Conservation (phyloP, 2,329 filamentous ascomycete genomes). For the Alternaria atra region DNA sequence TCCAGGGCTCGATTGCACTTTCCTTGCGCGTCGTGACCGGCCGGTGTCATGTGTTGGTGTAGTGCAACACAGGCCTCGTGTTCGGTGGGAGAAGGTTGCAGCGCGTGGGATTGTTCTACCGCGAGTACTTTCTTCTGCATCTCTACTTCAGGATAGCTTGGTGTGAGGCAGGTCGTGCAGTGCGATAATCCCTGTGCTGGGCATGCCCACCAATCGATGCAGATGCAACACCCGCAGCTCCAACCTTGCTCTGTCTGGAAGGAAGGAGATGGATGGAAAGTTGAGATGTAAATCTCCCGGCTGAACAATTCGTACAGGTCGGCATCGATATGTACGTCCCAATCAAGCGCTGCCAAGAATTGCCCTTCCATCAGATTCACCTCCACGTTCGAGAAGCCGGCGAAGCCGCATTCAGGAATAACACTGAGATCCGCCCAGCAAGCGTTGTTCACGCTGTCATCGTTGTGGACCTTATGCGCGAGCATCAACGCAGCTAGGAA, state of each 20-base stretch:
- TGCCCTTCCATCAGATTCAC: constrained; percentile 99
- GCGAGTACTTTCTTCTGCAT: not conserved
- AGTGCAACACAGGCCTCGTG: not conserved
- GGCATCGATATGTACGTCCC: constrained; percentile 85
- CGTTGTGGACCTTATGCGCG: constrained; percentile 95
- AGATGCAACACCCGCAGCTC: not conserved
- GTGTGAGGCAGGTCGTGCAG: not conserved
- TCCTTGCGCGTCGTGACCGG: not conserved
- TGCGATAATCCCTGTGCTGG: not conserved
- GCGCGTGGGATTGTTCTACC: not conserved
- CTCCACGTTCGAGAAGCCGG: constrained; percentile 91
- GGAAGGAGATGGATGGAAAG: not conserved
- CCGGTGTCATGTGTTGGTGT: not conserved
- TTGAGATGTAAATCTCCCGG: not conserved
- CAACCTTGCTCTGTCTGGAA: not conserved
- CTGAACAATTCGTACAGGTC: constrained; percentile 2
- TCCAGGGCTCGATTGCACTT: not conserved
- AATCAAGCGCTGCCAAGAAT: constrained; percentile 89
- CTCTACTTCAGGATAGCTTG: not conserved
- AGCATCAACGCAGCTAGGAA: constrained; percentile 86
- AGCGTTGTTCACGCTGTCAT: constrained; percentile 99
- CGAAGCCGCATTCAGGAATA: constrained; percentile 74
- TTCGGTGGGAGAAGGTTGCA: not conserved
- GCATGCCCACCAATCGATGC: not conserved
- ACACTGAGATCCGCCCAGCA: constrained; percentile 95